These are phyloP conservation scores for Aureobasidium sp. DNA, from an alignment of 2,329 filamentous ascomycete genomes.

Conservation along the genomic window DNA sequence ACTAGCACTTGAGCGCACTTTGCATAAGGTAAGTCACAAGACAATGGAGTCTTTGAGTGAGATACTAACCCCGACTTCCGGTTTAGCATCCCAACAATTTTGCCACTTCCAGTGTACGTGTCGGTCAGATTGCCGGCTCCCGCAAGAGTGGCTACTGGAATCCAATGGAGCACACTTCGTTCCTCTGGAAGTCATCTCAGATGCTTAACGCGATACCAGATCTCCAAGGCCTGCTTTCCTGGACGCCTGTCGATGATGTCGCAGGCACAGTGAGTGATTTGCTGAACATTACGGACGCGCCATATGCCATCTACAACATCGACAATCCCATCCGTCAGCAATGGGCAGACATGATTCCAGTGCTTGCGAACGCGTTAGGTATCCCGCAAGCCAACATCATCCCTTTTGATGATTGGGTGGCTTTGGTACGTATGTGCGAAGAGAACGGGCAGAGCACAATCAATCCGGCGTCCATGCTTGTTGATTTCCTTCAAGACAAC, in stretches of 20 bases:
- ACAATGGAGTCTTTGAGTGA: too few species aligned
- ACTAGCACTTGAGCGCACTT: slow-evolving; percentile 36
- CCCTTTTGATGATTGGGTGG: slow-evolving; percentile 37
- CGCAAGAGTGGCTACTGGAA: slow-evolving; percentile 50
- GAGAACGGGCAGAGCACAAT: background rate
- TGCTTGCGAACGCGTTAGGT: slow-evolving; percentile 31
- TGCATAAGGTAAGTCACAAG: too few species aligned
- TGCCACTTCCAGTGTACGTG: slow-evolving; percentile 38
- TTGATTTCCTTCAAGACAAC: slow-evolving; percentile 31
- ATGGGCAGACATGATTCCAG: slow-evolving; percentile 33
- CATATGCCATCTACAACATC: slow-evolving; percentile 38
- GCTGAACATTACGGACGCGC: slow-evolving; percentile 19
- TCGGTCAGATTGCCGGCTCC: slow-evolving; percentile 50
- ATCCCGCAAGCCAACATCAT: slow-evolving; percentile 29
- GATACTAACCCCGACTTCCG: slow-evolving; percentile 35
- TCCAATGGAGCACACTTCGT: slow-evolving; percentile 42
- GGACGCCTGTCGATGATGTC: slow-evolving; percentile 42
- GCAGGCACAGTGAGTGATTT: slow-evolving; percentile 33
- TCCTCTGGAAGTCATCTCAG: slow-evolving; percentile 46
- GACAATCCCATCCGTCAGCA: slow-evolving; percentile 40
- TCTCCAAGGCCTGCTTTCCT: slow-evolving; percentile 36
- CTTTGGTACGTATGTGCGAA: slow-evolving; percentile 26
- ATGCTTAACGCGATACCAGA: slow-evolving; percentile 20
- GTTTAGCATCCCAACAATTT: slow-evolving; percentile 35
- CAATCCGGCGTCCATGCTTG: slow-evolving; percentile 29